phyloP scores from a whole-genome alignment of 176 grass and related monocot species.

The Pharus latifolius region DNA sequence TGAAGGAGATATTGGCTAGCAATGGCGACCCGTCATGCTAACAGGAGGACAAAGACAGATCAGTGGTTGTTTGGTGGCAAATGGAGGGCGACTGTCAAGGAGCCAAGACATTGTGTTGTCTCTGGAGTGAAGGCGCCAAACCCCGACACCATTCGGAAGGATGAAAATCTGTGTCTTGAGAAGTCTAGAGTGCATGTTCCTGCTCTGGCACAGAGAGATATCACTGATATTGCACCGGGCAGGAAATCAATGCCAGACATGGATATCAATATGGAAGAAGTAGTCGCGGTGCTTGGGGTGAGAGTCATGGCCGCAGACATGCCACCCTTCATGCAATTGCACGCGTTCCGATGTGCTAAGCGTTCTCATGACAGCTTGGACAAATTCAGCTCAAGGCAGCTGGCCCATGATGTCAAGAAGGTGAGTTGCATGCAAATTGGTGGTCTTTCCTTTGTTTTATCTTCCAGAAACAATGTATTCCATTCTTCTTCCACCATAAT shows the following conservation, averaged over 20 bases:
- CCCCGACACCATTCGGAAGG: not conserved
- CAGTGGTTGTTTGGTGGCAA: conserved; percentile 32
- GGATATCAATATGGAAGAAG: conserved; percentile 53
- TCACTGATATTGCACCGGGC: conserved; percentile 22
- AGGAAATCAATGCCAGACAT: conserved; percentile 71
- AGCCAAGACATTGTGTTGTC: conserved; percentile 9
- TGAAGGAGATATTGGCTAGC: not conserved
- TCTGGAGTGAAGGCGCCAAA: conserved; percentile 18
- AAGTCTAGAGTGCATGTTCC: conserved; percentile 32
- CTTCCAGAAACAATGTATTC: not conserved
- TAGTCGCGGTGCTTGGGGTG: conserved; percentile 42
- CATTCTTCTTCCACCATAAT: not conserved
- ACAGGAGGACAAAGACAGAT: conserved; percentile 24
- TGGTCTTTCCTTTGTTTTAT: conserved; percentile 2
- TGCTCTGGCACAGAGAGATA: not conserved
- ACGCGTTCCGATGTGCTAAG: conserved; percentile 62
- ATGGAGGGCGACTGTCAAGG: conserved; percentile 27
- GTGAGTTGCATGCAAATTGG: conserved; percentile 11
- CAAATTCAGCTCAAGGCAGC: conserved; percentile 71
- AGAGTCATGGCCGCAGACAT: conserved; percentile 67
- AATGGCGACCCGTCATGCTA: conserved; percentile 21
- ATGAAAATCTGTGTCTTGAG: too few relatives aligned
- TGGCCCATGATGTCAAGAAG: conserved; percentile 84
- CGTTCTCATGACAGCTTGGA: conserved; percentile 51
- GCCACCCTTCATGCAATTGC: conserved; percentile 69